Evolutionary conservation across 345 rosid species (phyloP).

Genomic region (Eucalyptus erythrocorys): DNA sequence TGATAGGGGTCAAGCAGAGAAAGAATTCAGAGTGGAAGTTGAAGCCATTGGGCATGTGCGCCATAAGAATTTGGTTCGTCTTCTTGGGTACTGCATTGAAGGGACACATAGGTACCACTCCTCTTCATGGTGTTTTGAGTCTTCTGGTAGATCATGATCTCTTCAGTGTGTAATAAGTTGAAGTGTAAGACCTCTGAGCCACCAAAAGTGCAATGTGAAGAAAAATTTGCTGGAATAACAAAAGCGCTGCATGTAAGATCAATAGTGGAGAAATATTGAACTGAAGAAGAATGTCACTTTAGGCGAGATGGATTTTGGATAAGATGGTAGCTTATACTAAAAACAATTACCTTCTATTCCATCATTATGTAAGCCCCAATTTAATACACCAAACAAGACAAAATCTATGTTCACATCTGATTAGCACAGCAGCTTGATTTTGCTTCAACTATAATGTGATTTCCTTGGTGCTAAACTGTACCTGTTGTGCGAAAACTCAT

Average conservation of each 20-base stretch:
- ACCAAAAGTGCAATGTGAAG: background rate
- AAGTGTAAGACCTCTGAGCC: background rate
- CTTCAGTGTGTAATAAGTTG: background rate
- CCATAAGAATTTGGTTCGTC: constrained; percentile 80
- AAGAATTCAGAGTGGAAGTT: constrained; percentile 71
- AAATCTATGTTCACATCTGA: background rate
- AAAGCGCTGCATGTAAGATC: background rate
- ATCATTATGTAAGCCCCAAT: background rate
- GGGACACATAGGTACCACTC: constrained; percentile 53
- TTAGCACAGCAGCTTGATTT: background rate
- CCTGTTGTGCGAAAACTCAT: background rate
- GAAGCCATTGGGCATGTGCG: constrained; percentile 87
- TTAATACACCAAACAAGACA: background rate
- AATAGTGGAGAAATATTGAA: background rate
- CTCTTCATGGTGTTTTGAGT: background rate
- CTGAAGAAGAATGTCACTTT: background rate
- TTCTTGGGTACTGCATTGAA: constrained; percentile 72
- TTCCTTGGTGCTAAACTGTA: background rate
- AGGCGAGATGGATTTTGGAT: background rate
- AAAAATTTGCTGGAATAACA: background rate
- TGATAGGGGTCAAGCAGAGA: constrained; percentile 76
- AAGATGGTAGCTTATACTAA: background rate
- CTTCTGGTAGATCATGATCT: background rate
- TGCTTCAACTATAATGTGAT: background rate
- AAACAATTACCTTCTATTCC: background rate